Conservation (phyloP, 2,329 filamentous ascomycete species). For the Microdochium paspali region DNA sequence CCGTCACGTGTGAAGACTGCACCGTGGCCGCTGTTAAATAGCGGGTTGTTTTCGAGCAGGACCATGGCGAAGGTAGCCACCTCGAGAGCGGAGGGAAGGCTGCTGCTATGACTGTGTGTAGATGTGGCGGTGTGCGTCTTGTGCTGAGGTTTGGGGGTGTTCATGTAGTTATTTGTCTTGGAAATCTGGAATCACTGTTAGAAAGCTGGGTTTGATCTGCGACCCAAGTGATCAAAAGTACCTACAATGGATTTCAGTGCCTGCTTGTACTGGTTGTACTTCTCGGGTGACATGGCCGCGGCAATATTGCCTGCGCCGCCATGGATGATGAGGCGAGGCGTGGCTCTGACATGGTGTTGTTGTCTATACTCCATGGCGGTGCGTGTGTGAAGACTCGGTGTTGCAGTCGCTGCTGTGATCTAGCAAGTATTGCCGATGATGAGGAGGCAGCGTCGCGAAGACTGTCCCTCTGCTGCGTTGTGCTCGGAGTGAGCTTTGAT, state of each 20-base stretch:
- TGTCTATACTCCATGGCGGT: conserved; percentile 30
- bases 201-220: not conserved
- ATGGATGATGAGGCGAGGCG: conserved; percentile 58
- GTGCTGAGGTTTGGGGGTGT: conserved; percentile 13
- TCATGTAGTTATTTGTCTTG: conserved; percentile 37
- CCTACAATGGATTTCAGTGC: conserved; percentile 54
- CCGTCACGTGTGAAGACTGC: conserved; percentile 81
- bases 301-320: conserved; percentile 65
- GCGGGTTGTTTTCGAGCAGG: conserved; percentile 66
- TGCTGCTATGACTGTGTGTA: conserved; percentile 7
- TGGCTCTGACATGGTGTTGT: conserved; percentile 16
- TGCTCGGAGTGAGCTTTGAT: no score
- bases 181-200: conserved; percentile 23
- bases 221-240: conserved; percentile 3
- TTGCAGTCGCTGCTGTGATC: no score
- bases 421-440: not conserved
- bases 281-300: conserved; percentile 46
- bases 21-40: conserved; percentile 79
- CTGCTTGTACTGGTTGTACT: conserved; percentile 47
- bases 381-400: not conserved
- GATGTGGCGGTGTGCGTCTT: conserved; percentile 5
- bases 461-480: not conserved
- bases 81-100: conserved; percentile 54
- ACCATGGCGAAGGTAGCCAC: conserved; percentile 67
- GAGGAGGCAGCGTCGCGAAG: not conserved